Evolutionary conservation across 805 yeast genomes (phyloP).

Genomic region (Candida nanaspora): DNA sequence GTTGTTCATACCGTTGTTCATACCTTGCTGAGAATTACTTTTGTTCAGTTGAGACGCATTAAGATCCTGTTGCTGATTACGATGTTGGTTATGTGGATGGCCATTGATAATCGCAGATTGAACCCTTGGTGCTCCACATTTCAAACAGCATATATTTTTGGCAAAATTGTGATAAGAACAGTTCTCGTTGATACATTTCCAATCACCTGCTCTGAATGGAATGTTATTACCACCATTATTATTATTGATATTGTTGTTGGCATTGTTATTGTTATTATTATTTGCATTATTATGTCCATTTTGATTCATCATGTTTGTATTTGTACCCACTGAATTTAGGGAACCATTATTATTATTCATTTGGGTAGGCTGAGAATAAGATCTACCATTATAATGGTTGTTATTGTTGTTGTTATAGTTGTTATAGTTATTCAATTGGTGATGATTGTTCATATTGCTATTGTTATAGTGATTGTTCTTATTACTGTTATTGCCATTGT

Average conservation of each 20-base stretch:
- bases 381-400: slow-evolving; percentile 1
- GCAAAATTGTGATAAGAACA: slow-evolving; percentile 92
- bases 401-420: slow-evolving; percentile 7
- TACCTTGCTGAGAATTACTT: no score
- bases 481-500: slow-evolving; percentile 8
- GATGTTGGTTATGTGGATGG: slow-evolving; percentile 20
- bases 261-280: slow-evolving; percentile 10
- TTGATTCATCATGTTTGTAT: slow-evolving; percentile 2
- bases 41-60: no score
- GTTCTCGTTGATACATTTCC: slow-evolving; percentile 78
- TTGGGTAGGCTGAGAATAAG: slow-evolving; percentile 1
- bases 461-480: slow-evolving; percentile 11
- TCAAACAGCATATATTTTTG: slow-evolving; percentile 76
- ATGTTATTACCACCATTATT: slow-evolving; percentile 37
- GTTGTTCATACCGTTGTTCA: not conserved
- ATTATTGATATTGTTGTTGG: slow-evolving; percentile 13
- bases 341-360: slow-evolving; percentile 6
- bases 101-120: slow-evolving; percentile 24
- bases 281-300: slow-evolving; percentile 4
- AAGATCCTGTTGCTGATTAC: slow-evolving; percentile 5
- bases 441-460: slow-evolving; percentile 8
- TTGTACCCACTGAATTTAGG: not conserved
- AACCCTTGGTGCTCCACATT: slow-evolving; percentile 74
- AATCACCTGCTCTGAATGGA: slow-evolving; percentile 96
- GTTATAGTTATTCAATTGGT: slow-evolving; percentile 11